A percentile compares a stretch with the other conserved stretches of the same genome.
These are phyloP conservation scores for Paecilomyces sp. DNA, from an alignment of 2,329 filamentous ascomycete species.

Conservation along the genomic window DNA sequence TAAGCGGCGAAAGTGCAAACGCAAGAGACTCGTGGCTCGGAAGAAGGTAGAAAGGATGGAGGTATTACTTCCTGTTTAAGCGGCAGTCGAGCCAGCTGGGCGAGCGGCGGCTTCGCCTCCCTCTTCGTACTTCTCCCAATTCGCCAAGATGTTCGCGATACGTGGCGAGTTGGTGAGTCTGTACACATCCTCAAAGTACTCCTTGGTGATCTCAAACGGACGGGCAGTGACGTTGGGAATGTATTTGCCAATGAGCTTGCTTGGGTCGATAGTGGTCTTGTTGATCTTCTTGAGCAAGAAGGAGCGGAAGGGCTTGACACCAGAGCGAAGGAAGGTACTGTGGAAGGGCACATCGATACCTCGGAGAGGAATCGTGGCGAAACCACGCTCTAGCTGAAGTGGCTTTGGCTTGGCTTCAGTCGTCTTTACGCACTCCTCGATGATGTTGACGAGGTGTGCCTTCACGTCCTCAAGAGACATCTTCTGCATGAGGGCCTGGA, in stretches of 20 bases:
- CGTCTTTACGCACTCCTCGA: slow-evolving; percentile 76
- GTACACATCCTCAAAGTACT: slow-evolving; percentile 99
- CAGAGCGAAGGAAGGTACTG: slow-evolving; percentile 93
- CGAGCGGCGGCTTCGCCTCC: slow-evolving; percentile 18
- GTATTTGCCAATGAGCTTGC: slow-evolving; percentile 96
- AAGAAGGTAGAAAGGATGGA: slow-evolving; percentile 4
- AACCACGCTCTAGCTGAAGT: slow-evolving; percentile 84
- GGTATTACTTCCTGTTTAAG: slow-evolving; percentile 8
- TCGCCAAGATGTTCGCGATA: slow-evolving; percentile 58
- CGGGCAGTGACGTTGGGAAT: slow-evolving; percentile 97
- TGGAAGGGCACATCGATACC: slow-evolving; percentile 99
- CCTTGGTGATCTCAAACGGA: slow-evolving; percentile 92
- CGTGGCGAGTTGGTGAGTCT: slow-evolving; percentile 72
- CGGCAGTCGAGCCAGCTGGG: slow-evolving; percentile 13
- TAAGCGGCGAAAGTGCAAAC: neutral
- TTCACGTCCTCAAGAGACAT: slow-evolving; percentile 87
- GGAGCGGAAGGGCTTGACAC: slow-evolving; percentile 96
- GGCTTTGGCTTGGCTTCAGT: slow-evolving; percentile 85
- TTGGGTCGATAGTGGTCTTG: slow-evolving; percentile 96
- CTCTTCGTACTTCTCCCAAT: slow-evolving; percentile 68
- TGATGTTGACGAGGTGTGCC: slow-evolving; percentile 81
- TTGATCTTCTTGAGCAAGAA: slow-evolving; percentile 99
- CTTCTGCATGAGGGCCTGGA: slow-evolving; percentile 82
- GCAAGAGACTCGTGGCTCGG: neutral
- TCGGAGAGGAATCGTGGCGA: slow-evolving; percentile 91